phyloP scores from a whole-genome alignment of 352 stramenopile genomes.

The Globisporangium canariense region DNA sequence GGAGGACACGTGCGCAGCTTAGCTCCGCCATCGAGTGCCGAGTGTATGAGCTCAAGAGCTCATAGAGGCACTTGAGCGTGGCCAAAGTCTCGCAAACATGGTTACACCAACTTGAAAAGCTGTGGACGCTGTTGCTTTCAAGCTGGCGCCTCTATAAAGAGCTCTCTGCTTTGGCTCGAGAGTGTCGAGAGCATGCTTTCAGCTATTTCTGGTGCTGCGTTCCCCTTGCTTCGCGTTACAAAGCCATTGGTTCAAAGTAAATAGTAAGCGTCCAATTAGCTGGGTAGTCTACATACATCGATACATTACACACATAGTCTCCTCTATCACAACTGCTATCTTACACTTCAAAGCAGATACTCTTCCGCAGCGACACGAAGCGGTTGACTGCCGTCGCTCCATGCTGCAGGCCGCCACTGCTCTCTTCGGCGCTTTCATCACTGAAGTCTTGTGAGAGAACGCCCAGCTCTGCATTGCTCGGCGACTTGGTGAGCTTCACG shows the following conservation, averaged over 20 bases:
- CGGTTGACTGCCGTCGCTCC: not conserved
- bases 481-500: slow-evolving; percentile 4
- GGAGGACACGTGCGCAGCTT: not conserved
- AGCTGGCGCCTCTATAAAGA: not conserved
- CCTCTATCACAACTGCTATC: slow-evolving; percentile 8
- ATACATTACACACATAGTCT: not conserved
- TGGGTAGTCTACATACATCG: too few species aligned
- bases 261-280: not conserved
- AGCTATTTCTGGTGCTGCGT: too few species aligned
- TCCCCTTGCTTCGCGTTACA: too few species aligned
- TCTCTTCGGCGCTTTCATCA: not conserved
- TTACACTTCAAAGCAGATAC: slow-evolving; percentile 37
- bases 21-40: too few species aligned
- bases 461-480: not conserved
- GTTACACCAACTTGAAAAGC: not conserved
- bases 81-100: not conserved
- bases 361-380: slow-evolving; percentile 19
- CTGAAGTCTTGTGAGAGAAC: not conserved
- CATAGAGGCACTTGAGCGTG: not conserved
- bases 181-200: not conserved
- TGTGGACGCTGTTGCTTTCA: not conserved
- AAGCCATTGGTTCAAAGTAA: too few species aligned
- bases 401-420: not conserved
- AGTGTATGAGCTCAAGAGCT: too few species aligned
- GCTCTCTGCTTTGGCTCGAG: not conserved